phyloP scores from a whole-genome alignment of 1,284 basidiomycete genomes.

The Ustilago tritici region DNA sequence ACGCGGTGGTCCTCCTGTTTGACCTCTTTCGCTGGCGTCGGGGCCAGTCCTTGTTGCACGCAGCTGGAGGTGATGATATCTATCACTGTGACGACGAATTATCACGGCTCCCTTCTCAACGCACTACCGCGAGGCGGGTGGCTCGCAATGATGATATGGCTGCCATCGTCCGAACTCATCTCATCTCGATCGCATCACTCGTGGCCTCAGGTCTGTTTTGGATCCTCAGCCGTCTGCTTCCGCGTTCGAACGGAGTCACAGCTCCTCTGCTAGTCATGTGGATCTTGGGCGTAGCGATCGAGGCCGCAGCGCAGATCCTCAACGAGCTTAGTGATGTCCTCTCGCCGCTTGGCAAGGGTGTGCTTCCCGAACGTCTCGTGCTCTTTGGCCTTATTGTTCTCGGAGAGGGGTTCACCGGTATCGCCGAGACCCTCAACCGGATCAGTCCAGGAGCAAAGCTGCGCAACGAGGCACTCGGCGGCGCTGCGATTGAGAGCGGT shows the following conservation, averaged over 20 bases:
- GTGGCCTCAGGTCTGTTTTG: slow-evolving; percentile 38
- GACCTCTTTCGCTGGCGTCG: slow-evolving; percentile 19
- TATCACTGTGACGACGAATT: not conserved
- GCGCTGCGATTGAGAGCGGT: slow-evolving; percentile 27
- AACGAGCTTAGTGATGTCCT: slow-evolving; percentile 35
- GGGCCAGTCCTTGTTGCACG: not conserved
- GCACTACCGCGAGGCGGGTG: not conserved
- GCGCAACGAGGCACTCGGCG: slow-evolving; percentile 8
- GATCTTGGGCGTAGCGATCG: slow-evolving; percentile 37
- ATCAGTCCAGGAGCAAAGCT: slow-evolving; percentile 44
- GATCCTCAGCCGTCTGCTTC: slow-evolving; percentile 36
- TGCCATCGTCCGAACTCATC: slow-evolving; percentile 15
- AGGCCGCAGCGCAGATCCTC: slow-evolving; percentile 24
- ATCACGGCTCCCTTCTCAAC: not conserved
- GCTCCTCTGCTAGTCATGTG: slow-evolving; percentile 43
- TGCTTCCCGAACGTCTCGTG: slow-evolving; percentile 38
- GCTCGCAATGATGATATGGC: not conserved
- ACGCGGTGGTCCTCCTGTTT: slow-evolving; percentile 17
- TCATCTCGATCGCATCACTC: slow-evolving; percentile 28
- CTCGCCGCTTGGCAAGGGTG: slow-evolving; percentile 22
- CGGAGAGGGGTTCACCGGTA: slow-evolving; percentile 48
- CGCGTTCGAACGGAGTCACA: slow-evolving; percentile 13
- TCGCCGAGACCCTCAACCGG: slow-evolving; percentile 40
- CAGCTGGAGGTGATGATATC: not conserved
- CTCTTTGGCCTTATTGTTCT: slow-evolving; percentile 51